Base-by-base conservation (phyloP, 1,139 yeast genomes). In the Kodamaea plutei region DNA sequence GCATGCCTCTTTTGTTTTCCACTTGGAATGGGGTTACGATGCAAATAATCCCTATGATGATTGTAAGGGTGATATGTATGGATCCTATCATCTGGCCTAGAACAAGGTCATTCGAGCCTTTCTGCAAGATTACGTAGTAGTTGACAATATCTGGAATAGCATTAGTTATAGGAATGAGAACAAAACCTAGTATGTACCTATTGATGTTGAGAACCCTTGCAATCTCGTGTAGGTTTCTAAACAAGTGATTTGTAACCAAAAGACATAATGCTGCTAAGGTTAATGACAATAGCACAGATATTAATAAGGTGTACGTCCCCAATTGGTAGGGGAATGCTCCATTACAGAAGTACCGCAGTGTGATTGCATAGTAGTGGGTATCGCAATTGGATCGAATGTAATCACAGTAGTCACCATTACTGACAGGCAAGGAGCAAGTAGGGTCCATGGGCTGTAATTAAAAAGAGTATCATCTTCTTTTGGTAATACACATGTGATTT, bases 51-150 rank as follows among this genome's bases (percentile, higher is more conserved):
- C 73, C 72, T 15, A 65, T 48, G 3, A 64, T 54, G 3, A 66
- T 41, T 1, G 69, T 58, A 30, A 64, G 55, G 35, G 62, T 56
- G 10, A 66, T 59, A 7, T 62, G 38, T 22, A 56, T 52, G 8
- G 68, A 58, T 1, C 73, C 73, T 15, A 65, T 53, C 10, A 65
- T 42, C 39, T 67, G 73, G 2, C 73, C 73, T 27, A 67, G 40
- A 2, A 63, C 65, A 23, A 67, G 44, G 34, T 64, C 64, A 1
- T 58, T 45, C 3, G 66, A 56, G 11, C 56, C 51, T 4, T 57
- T 43, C 14, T 47, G 41, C 11, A 67, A 45, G 4, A 65, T 55
- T 19, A 58, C 51, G 30, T 59, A 54, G 44, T 64, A 64, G 38
- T 58, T 63, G 25, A 65, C 42, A 17, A 67, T 46, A 43, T 67